Conservation (phyloP, 495 filamentous ascomycete genomes). For the Podospora anserina region DNA sequence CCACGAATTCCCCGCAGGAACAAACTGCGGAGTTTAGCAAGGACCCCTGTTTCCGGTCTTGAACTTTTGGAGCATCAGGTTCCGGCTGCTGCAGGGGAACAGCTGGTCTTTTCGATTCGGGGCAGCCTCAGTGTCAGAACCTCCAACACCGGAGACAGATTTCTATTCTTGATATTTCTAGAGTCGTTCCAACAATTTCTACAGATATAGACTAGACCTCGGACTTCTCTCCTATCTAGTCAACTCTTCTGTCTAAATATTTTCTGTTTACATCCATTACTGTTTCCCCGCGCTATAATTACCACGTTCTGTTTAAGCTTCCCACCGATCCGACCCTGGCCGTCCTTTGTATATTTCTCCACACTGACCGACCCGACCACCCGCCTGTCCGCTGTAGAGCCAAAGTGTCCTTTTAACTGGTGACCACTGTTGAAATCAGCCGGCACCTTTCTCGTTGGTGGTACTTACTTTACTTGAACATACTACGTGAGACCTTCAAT, state of each 20-base stretch:
- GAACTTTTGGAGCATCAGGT: neutral
- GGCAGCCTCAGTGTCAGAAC: neutral
- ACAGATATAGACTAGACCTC: neutral
- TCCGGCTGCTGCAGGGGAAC: conserved; percentile 11
- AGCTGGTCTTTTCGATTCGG: conserved; percentile 14
- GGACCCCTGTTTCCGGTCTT: conserved; percentile 8
- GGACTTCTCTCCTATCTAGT: too few species aligned
- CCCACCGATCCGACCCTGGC: neutral
- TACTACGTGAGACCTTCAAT: neutral
- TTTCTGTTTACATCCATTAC: too few species aligned
- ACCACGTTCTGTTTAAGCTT: conserved; percentile 2
- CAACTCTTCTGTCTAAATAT: too few species aligned
- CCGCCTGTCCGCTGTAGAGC: conserved; percentile 11
- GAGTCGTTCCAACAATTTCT: neutral
- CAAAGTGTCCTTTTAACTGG: conserved; percentile 26
- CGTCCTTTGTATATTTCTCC: conserved; percentile 14
- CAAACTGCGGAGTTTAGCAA: neutral
- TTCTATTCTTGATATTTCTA: neutral
- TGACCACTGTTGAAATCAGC: conserved; percentile 6
- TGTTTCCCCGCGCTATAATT: neutral
- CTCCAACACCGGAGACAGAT: conserved; percentile 7
- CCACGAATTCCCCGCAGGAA: conserved; percentile 7
- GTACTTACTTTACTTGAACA: neutral
- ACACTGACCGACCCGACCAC: conserved; percentile 20
- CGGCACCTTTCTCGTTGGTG: neutral